A percentile compares a stretch with the other conserved stretches of the same genome.
Conservation (phyloP, 2,329 filamentous ascomycete species). For the Colletotrichum coccodes region DNA sequence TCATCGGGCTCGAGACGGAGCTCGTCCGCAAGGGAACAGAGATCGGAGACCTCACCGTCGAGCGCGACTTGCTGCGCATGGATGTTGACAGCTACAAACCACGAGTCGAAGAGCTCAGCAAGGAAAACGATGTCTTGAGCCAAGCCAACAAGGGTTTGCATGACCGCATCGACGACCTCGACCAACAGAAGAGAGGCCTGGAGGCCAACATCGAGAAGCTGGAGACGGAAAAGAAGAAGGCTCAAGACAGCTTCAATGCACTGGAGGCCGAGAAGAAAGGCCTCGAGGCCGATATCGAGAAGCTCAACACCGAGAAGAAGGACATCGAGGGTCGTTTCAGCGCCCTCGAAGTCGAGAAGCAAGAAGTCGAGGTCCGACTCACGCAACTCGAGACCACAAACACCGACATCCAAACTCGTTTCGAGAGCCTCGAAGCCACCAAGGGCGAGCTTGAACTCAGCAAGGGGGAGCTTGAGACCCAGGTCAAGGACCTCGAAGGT, state of each 20-base stretch:
- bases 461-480: constrained; percentile 23
- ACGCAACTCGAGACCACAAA: constrained; percentile 21
- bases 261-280: constrained; percentile 24
- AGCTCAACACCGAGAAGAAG: constrained; percentile 21
- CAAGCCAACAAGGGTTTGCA: constrained; percentile 27
- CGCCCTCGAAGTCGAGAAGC: constrained; percentile 22
- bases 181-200: constrained; percentile 29
- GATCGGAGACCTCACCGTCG: constrained; percentile 28
- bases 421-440: constrained; percentile 26
- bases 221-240: constrained; percentile 20
- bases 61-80: constrained; percentile 24
- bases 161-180: constrained; percentile 28
- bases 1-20: constrained; percentile 27
- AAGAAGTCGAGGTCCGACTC: constrained; percentile 21
- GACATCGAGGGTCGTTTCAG: constrained; percentile 10
- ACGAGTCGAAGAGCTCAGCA: constrained; percentile 21
- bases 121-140: constrained; percentile 25
- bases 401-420: constrained; percentile 18
- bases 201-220: constrained; percentile 27
- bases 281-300: constrained; percentile 11
- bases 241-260: constrained; percentile 12
- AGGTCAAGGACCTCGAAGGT: constrained; percentile 29
- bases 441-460: constrained; percentile 21
- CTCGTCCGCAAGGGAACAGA: constrained; percentile 24
- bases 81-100: constrained; percentile 27